phyloP scores from a whole-genome alignment of 2,329 filamentous ascomycete species.

The Cladobotryum protrusum region DNA sequence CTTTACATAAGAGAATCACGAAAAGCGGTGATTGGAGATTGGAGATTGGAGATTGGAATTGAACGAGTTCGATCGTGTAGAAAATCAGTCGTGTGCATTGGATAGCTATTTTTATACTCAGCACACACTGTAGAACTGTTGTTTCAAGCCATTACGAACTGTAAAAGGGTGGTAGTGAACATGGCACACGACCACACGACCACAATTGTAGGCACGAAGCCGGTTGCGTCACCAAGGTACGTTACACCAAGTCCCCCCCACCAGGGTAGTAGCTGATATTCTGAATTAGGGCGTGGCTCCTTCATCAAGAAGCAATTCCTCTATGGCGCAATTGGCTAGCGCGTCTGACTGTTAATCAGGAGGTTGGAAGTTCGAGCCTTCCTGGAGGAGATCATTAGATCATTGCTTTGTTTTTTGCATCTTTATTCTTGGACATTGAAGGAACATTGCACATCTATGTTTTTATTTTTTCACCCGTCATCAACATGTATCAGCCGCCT shows the following conservation, averaged over 20 bases:
- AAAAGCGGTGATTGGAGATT: too few relatives aligned
- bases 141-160: too few relatives aligned
- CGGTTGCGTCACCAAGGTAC: not conserved
- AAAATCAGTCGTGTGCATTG: too few relatives aligned
- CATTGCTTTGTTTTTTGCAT: not conserved
- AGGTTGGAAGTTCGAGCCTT: slow-evolving; percentile 16
- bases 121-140: too few relatives aligned
- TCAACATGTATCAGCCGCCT: not conserved
- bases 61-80: too few relatives aligned
- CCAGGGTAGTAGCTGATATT: not conserved
- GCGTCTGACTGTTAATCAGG: slow-evolving; percentile 50
- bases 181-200: too few relatives aligned
- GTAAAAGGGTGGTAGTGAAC: too few relatives aligned
- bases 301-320: slow-evolving; percentile 11
- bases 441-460: not conserved
- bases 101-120: too few relatives aligned
- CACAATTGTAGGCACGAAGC: not conserved
- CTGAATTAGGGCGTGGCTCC: not conserved
- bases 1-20: too few relatives aligned
- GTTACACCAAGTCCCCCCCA: not conserved
- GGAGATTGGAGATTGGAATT: too few relatives aligned
- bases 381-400: slow-evolving; percentile 8
- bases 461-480: not conserved
- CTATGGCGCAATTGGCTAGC: slow-evolving; percentile 50
- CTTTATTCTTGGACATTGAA: not conserved